phyloP scores from a whole-genome alignment of 1,284 basidiomycete genomes.

The Coriolopsis trogii region DNA sequence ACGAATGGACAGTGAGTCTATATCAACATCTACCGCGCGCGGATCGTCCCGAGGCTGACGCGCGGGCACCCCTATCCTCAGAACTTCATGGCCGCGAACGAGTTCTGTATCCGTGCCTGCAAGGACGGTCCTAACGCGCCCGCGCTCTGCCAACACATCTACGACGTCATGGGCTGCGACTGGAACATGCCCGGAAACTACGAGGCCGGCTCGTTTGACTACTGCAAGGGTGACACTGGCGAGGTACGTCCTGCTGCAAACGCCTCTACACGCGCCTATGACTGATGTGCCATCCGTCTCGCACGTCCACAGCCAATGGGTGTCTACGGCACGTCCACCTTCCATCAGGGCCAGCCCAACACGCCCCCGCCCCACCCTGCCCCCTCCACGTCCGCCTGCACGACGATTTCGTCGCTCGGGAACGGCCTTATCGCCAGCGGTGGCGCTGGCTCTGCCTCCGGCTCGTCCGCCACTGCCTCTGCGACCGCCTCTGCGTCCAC shows the following conservation, averaged over 20 bases:
- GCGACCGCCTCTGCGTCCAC: neutral
- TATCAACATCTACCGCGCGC: too few relatives aligned
- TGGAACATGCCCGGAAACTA: slow-evolving; percentile 77
- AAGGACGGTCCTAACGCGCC: slow-evolving; percentile 60
- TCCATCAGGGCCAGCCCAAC: slow-evolving; percentile 60
- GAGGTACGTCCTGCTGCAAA: slow-evolving; percentile 37
- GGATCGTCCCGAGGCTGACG: too few relatives aligned
- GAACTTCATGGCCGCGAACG: slow-evolving; percentile 59
- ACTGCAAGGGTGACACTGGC: slow-evolving; percentile 54
- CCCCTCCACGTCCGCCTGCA: slow-evolving; percentile 59
- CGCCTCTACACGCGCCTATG: neutral
- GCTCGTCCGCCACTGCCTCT: neutral
- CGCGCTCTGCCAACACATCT: slow-evolving; percentile 66
- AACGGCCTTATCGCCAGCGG: slow-evolving; percentile 35
- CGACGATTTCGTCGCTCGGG: slow-evolving; percentile 42
- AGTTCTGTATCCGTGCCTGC: slow-evolving; percentile 80
- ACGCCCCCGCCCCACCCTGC: slow-evolving; percentile 65
- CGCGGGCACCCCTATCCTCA: slow-evolving; percentile 13
- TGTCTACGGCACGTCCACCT: slow-evolving; percentile 68
- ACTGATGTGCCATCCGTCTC: neutral
- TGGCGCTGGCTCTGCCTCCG: neutral
- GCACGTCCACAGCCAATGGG: slow-evolving; percentile 59
- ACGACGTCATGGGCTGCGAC: slow-evolving; percentile 64
- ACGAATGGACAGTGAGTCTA: slow-evolving; percentile 68
- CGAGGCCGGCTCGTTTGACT: slow-evolving; percentile 55